Base-by-base conservation (phyloP, 179 eudicot genomes). In the Carnegiea gigantea region DNA sequence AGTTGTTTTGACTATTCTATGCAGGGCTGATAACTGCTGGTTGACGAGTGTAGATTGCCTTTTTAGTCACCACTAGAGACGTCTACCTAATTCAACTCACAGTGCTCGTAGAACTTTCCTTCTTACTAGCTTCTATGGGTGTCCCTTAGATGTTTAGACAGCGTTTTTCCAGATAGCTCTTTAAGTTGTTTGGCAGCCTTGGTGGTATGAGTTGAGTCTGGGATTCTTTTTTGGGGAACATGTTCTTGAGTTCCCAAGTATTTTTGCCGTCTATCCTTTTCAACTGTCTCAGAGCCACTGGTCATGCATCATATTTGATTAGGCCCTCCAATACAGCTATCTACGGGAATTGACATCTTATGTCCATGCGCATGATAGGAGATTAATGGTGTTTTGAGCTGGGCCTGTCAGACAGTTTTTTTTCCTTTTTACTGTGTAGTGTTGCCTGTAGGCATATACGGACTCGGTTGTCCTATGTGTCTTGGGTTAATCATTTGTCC, bases 1-100 rank as follows among this genome's bases (percentile, higher is more conserved):
- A 78, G 15, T 9, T 54, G 24, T 23, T 57, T 23, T 79, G 7
- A 73, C 76, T 82, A 53, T 54, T 70, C 51, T 59, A 75, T 83
- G 84, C 97, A 95, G 98, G 95, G 88, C 88, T 85, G 86, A 86
- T 85, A 75, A 83, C 82, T 85, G 84, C 85, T 78, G 77, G 82
- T 68, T 75, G 72, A 84, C 59, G 79, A 84, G 83, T 83, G 88
- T 86, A 78, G 85, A 85, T 82, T 82, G 85, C 84, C 79, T 78
- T 77, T 79, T 64, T 89, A 80, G 83, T 90, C 86, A 49, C 85
- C 86, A 84, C 83, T 89, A 85, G 88, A 82, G 88, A 85, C 84
- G 54, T 84, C 82, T 84, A 83, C 81, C 85, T 79, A 81, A 54
- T 79, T 80, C 79, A 78, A 44, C 81, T 84, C 80, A 79, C 79